Percentiles rank a stretch among this genome's conserved stretches.
These are phyloP conservation scores for Penicillium sp. DNA, from an alignment of 2,329 filamentous ascomycete species.

Conservation along the genomic window DNA sequence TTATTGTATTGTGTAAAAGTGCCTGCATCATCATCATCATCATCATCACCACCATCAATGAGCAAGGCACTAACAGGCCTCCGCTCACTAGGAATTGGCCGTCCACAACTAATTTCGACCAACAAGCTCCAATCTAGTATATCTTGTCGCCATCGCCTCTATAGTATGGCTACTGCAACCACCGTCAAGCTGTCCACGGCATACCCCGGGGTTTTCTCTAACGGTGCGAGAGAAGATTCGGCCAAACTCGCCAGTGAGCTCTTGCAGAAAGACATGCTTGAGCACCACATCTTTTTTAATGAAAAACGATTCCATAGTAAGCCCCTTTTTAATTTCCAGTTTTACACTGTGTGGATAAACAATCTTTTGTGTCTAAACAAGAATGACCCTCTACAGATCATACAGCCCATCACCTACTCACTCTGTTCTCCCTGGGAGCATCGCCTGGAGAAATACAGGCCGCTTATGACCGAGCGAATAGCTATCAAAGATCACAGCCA, in stretches of 20 bases:
- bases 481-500: slow-evolving; percentile 60
- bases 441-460: slow-evolving; percentile 55
- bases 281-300: slow-evolving; percentile 80
- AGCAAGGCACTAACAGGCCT: not conserved
- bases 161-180: slow-evolving; percentile 48
- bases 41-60: not conserved
- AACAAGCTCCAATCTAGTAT: not conserved
- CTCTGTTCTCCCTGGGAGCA: slow-evolving; percentile 72
- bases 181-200: slow-evolving; percentile 43
- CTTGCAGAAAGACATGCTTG: slow-evolving; percentile 69
- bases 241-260: slow-evolving; percentile 63
- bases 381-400: slow-evolving; percentile 51
- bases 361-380: not conserved
- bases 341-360: not conserved
- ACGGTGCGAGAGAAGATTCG: slow-evolving; percentile 51
- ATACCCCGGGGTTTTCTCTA: slow-evolving; percentile 46
- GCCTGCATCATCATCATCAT: not conserved
- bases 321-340: not conserved
- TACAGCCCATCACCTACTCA: slow-evolving; percentile 72
- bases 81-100: not conserved
- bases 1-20: not conserved
- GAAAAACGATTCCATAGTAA: slow-evolving; percentile 64
- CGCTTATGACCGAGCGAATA: slow-evolving; percentile 61
- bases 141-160: not conserved
- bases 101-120: not conserved